phyloP scores from a whole-genome alignment of 768 basidiomycete species.

The Mycena maculata region DNA sequence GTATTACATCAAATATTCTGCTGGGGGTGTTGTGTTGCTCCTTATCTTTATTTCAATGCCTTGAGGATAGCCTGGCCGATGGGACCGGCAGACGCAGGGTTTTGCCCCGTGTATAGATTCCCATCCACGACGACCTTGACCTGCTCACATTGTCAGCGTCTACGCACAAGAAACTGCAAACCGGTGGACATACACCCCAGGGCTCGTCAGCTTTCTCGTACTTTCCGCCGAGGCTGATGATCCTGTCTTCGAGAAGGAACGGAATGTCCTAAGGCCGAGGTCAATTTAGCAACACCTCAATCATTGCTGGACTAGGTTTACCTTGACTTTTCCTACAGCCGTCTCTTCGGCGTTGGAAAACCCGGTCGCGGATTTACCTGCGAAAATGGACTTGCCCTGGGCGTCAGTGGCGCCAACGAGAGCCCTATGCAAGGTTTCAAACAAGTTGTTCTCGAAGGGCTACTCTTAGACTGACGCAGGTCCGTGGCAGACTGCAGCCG shows the following conservation, averaged over 20 bases:
- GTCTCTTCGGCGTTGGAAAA: conserved; percentile 82
- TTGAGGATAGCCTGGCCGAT: conserved; percentile 69
- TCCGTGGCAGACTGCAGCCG: conserved; percentile 84
- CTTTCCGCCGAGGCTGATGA: conserved; percentile 71
- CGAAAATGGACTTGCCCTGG: conserved; percentile 73
- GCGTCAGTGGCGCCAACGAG: conserved; percentile 66
- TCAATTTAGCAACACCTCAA: neutral
- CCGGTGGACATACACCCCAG: conserved; percentile 63
- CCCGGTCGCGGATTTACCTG: conserved; percentile 66
- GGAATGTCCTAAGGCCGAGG: conserved; percentile 61
- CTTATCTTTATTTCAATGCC: conserved; percentile 46
- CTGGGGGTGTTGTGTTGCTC: neutral
- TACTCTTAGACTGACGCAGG: conserved; percentile 62
- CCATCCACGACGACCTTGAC: conserved; percentile 68
- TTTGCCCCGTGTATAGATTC: conserved; percentile 77
- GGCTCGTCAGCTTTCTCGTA: conserved; percentile 68
- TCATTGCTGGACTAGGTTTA: conserved; percentile 34
- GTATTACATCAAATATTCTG: conserved; percentile 22
- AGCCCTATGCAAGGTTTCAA: conserved; percentile 51
- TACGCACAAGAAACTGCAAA: neutral
- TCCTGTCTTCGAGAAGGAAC: conserved; percentile 77
- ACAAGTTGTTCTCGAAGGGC: neutral
- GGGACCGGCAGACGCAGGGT: conserved; percentile 72
- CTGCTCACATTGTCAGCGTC: conserved; percentile 40
- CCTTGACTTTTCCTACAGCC: conserved; percentile 56